phyloP scores from a whole-genome alignment of 306 rosid genomes.

The Lathyrus aphaca region DNA sequence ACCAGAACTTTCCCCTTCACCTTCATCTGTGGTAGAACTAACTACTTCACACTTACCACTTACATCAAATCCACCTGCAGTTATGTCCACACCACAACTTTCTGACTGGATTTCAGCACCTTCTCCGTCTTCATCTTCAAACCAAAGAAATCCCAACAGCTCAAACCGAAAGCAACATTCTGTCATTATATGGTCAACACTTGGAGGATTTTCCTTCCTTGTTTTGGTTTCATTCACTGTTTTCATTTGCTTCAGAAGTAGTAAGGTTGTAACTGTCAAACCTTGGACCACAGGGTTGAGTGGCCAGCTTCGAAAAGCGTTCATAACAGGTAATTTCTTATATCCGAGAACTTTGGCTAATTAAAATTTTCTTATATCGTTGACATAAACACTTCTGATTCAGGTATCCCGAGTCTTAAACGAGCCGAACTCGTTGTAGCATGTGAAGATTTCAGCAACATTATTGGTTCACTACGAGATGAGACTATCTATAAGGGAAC shows the following conservation, averaged over 20 bases:
- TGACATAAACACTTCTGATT: neutral
- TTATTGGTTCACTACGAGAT: slow-evolving; percentile 62
- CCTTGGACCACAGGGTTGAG: slow-evolving; percentile 98
- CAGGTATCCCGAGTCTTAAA: slow-evolving; percentile 90
- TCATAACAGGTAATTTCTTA: slow-evolving; percentile 63
- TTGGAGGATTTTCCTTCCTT: slow-evolving; percentile 57
- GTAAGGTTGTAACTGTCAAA: slow-evolving; percentile 72
- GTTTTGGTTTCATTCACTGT: slow-evolving; percentile 48
- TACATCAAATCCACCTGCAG: slow-evolving; percentile 46
- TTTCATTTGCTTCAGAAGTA: slow-evolving; percentile 56
- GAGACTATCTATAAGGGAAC: slow-evolving; percentile 86
- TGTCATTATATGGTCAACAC: slow-evolving; percentile 50
- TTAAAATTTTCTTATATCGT: no score
- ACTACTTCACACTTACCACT: slow-evolving; percentile 35
- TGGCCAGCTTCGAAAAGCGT: slow-evolving; percentile 94
- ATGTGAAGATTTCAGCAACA: slow-evolving; percentile 96
- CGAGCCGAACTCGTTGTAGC: slow-evolving; percentile 77
- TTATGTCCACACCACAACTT: slow-evolving; percentile 36
- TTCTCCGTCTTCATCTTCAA: slow-evolving; percentile 53
- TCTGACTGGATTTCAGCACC: slow-evolving; percentile 42
- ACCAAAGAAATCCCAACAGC: slow-evolving; percentile 28
- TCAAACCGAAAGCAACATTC: slow-evolving; percentile 42
- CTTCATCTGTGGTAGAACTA: slow-evolving; percentile 44
- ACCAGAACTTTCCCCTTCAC: slow-evolving; percentile 53
- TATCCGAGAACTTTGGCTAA: no score